Evolutionary conservation across 345 rosid genomes (phyloP).

Genomic region (Hibiscus tridactylites): DNA sequence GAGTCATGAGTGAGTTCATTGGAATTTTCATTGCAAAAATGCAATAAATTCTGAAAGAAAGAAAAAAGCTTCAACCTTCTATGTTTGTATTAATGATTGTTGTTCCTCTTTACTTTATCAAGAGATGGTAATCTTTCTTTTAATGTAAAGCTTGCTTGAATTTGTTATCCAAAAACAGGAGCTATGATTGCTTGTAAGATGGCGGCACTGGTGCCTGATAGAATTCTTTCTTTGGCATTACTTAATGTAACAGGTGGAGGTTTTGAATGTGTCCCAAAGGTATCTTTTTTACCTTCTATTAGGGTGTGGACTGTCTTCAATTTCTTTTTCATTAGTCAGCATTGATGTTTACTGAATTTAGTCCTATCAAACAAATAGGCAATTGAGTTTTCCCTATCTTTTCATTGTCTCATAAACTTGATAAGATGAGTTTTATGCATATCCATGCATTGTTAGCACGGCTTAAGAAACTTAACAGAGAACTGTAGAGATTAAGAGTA

Average conservation of each 20-base stretch:
- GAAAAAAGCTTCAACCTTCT: neutral
- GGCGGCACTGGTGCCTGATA: conserved; percentile 77
- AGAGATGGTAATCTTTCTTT: neutral
- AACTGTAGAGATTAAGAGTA: neutral
- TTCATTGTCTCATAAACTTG: neutral
- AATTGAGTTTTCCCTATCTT: neutral
- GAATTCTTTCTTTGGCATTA: conserved; percentile 77
- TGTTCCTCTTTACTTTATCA: neutral
- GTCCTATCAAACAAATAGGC: neutral
- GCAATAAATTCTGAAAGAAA: neutral
- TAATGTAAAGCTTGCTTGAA: neutral
- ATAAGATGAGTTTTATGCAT: neutral
- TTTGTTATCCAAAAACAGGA: conserved; percentile 40
- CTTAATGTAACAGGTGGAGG: conserved; percentile 99
- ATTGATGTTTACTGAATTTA: neutral
- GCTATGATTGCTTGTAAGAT: conserved; percentile 95
- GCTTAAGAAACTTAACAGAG: too few relatives aligned
- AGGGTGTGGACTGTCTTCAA: neutral
- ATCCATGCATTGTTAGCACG: neutral
- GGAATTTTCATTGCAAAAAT: neutral
- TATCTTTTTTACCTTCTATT: conserved; percentile 20
- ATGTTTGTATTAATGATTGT: neutral
- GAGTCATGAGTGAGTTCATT: conserved; percentile 21
- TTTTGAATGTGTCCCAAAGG: conserved; percentile 88
- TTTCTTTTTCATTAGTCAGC: neutral